Percentiles rank a stretch among this genome's conserved stretches.
phyloP scores from a whole-genome alignment of 2,329 filamentous ascomycete species.

The Monosporascus sp. region DNA sequence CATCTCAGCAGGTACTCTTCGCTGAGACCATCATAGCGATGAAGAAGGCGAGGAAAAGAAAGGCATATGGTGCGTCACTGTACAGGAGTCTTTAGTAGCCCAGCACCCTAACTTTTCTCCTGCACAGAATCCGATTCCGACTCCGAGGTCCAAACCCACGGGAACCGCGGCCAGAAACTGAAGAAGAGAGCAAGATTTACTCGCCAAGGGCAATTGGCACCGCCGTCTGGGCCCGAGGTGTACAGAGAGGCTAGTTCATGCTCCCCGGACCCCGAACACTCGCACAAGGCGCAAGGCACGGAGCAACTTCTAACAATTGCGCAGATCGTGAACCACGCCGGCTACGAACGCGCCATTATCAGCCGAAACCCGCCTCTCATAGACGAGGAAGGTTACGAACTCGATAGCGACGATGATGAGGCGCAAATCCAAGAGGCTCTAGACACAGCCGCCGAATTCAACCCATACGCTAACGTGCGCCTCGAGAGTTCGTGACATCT shows the following conservation, averaged over 20 bases:
- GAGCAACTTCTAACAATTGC: slow-evolving; percentile 9
- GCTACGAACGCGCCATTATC: slow-evolving; percentile 67
- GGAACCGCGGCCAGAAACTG: slow-evolving; percentile 74
- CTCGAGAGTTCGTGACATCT: slow-evolving; percentile 56
- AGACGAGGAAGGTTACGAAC: slow-evolving; percentile 73
- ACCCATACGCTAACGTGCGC: slow-evolving; percentile 68
- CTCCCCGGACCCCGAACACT: neutral
- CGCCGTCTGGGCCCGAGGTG: slow-evolving; percentile 58
- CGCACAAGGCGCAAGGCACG: neutral
- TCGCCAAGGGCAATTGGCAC: slow-evolving; percentile 63
- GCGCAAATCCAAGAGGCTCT: slow-evolving; percentile 56
- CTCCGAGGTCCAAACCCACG: slow-evolving; percentile 61
- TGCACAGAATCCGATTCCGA: slow-evolving; percentile 71
- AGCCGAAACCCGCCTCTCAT: slow-evolving; percentile 66
- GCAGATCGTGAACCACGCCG: slow-evolving; percentile 68
- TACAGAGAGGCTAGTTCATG: slow-evolving; percentile 62
- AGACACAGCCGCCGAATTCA: slow-evolving; percentile 59
- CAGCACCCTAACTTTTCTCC: slow-evolving; percentile 19
- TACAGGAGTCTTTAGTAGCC: neutral
- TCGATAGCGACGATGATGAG: slow-evolving; percentile 67
- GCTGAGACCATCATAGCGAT: slow-evolving; percentile 63
- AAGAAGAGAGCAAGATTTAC: slow-evolving; percentile 70
- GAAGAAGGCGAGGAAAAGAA: slow-evolving; percentile 62
- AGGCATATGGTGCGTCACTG: slow-evolving; percentile 50
- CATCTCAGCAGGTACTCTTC: slow-evolving; percentile 56